Base-by-base conservation (phyloP, 352 stramenopile species). In the Pythium myriotylum region DNA sequence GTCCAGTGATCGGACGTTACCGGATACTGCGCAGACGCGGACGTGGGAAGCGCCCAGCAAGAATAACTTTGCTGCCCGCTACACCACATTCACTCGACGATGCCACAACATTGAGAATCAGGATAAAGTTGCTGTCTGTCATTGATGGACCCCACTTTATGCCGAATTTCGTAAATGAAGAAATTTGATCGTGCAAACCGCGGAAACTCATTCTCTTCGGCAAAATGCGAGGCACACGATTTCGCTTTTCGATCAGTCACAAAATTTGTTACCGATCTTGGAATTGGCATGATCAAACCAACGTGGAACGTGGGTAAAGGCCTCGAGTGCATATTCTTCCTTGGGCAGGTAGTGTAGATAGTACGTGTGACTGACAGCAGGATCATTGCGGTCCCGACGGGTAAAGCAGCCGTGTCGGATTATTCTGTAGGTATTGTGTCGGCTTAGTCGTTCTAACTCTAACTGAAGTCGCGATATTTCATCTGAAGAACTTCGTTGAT, bases 351-450 rank as follows among this genome's bases (percentile, higher is more conserved):
- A 2, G 26, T 62, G 46, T 0, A 62, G 39, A 20, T 50, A 39
- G 40, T 62, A 62, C 7, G 29, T 68, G 5, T 35, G 50, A n/a
- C 51, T 66, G 0, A 42, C 42, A 17, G 10, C 19, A 0, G 48
- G 59, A 13, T 66, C 49, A 26, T 66, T 42, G 0, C 59, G 13
- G 23, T 66, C 42, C 0, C 50, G 41, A 8, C 52, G 40, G 3
- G 59, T 66, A 41, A 60, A 66, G 51, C 59, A 66, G 4, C 27
- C 59, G 43, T 66, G 59, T 0, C 27, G 1, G 23, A 66, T 55
- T 12, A 45, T 27, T 7, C 14, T 13, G n/a, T 13, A 12, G 39
- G 29, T 56, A 4, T 26, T 46, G 8, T 19, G 29, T 35, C 10
- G 5, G 29, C 29, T 12, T 46, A n/a, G 49, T 12, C 49, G 42